Conservation (phyloP, 2,329 filamentous ascomycete species). For the Lecanicillium sp. region DNA sequence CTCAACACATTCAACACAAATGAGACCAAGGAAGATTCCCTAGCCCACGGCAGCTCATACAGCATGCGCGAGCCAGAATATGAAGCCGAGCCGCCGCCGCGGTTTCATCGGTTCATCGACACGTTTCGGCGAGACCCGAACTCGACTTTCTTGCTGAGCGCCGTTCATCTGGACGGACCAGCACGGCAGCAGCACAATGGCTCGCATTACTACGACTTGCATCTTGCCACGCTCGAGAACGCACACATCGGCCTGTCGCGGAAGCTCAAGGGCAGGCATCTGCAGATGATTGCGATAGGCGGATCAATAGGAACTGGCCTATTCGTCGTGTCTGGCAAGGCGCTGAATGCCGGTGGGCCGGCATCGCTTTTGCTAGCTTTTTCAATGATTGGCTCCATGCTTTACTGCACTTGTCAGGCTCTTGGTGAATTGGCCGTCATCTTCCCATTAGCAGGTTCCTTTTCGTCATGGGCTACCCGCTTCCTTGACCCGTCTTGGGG, state of each 20-base stretch:
- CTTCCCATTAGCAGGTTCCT: slow-evolving; percentile 86
- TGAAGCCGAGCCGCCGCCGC: slow-evolving; percentile 25
- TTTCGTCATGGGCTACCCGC: slow-evolving; percentile 83
- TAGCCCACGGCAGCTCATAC: slow-evolving; percentile 39
- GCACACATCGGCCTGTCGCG: slow-evolving; percentile 67
- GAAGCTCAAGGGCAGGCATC: slow-evolving; percentile 71
- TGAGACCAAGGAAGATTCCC: slow-evolving; percentile 49
- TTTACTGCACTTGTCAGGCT: slow-evolving; percentile 87
- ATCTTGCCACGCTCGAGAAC: slow-evolving; percentile 59
- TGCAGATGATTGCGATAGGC: slow-evolving; percentile 97
- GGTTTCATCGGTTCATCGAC: slow-evolving; percentile 42
- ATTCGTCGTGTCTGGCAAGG: slow-evolving; percentile 73
- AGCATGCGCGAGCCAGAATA: slow-evolving; percentile 44
- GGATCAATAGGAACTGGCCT: slow-evolving; percentile 84
- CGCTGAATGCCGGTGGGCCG: slow-evolving; percentile 65
- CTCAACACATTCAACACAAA: slow-evolving; percentile 49
- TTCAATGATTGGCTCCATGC: slow-evolving; percentile 70
- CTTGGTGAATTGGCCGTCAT: slow-evolving; percentile 85
- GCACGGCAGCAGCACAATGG: slow-evolving; percentile 25
- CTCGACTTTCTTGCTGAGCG: slow-evolving; percentile 37
- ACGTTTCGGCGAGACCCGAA: slow-evolving; percentile 55
- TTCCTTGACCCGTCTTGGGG: slow-evolving; percentile 93
- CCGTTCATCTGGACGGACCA: slow-evolving; percentile 24
- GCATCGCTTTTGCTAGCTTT: slow-evolving; percentile 74
- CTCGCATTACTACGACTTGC: slow-evolving; percentile 46